Evolutionary conservation across 1,284 basidiomycete genomes (phyloP).

Genomic region (Sphaerobolus stellatus): DNA sequence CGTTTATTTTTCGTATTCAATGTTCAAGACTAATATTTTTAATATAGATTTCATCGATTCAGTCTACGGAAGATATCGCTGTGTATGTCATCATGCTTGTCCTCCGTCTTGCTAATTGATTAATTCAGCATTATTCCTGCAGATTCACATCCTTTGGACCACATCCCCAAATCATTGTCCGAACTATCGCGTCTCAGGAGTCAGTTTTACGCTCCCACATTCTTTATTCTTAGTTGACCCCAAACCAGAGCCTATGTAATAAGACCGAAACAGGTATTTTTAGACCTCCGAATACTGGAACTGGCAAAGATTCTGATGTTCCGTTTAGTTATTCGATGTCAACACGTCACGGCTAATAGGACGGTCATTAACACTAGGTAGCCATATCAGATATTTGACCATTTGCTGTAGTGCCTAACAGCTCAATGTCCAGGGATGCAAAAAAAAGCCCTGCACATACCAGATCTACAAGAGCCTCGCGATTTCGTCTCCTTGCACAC

Average conservation of each 20-base stretch:
- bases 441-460: conserved; percentile 48
- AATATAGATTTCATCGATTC: conserved; percentile 8
- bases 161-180: conserved; percentile 46
- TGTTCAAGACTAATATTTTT: neutral
- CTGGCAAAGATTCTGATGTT: neutral
- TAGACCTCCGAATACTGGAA: neutral
- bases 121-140: conserved; percentile 1
- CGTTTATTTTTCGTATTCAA: neutral
- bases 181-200: conserved; percentile 38
- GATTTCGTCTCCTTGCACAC: conserved; percentile 43
- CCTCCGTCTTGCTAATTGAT: conserved; percentile 48
- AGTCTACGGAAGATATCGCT: neutral
- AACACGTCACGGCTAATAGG: conserved; percentile 53
- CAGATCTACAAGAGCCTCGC: conserved; percentile 45
- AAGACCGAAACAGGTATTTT: conserved; percentile 37
- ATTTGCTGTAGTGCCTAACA: conserved; percentile 8
- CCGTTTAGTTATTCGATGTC: conserved; percentile 44
- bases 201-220: conserved; percentile 15
- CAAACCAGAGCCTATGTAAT: conserved; percentile 31
- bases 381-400: neutral
- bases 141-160: conserved; percentile 56
- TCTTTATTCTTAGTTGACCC: conserved; percentile 16
- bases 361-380: conserved; percentile 55
- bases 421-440: conserved; percentile 44
- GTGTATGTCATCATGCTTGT: conserved; percentile 24